phyloP scores from a whole-genome alignment of 108 stramenopile species.

The Pseudonitzschia delicatissima region DNA sequence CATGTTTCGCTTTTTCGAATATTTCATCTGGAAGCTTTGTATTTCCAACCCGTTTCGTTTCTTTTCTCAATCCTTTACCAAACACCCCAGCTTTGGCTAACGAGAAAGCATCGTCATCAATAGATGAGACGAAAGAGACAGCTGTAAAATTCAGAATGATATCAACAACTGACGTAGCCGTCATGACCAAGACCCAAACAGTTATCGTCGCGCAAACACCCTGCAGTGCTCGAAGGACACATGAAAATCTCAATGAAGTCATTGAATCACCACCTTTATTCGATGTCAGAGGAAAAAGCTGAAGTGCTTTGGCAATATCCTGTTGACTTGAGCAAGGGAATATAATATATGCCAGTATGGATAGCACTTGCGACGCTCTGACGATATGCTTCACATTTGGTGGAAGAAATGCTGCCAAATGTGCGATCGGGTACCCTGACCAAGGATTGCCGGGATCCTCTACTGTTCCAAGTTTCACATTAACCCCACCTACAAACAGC shows the following conservation, averaged over 20 bases:
- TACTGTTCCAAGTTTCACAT: not conserved
- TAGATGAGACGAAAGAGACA: conserved; percentile 18
- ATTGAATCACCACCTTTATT: not conserved
- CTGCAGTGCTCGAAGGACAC: conserved; percentile 4
- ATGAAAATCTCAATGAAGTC: not conserved
- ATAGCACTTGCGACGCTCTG: not conserved
- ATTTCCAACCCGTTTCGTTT: conserved; percentile 3
- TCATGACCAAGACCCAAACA: conserved; percentile 16
- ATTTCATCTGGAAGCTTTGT: not conserved
- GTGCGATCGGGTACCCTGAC: not conserved
- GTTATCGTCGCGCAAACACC: conserved; percentile 12
- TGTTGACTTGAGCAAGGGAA: not conserved
- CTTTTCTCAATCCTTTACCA: conserved; percentile 1
- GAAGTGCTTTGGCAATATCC: not conserved
- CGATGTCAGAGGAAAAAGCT: not conserved
- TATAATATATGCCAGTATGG: not conserved
- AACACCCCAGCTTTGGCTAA: conserved; percentile 9
- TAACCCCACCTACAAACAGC: not conserved
- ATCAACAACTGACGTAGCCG: conserved; percentile 7
- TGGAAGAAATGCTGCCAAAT: not conserved
- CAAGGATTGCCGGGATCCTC: too few species aligned
- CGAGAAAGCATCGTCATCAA: conserved; percentile 22
- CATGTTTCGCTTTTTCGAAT: not conserved
- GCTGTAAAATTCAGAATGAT: conserved; percentile 33
- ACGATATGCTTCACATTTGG: not conserved